Base-by-base conservation (phyloP, 2,329 filamentous ascomycete genomes). In the Aspergillus calidoustus region DNA sequence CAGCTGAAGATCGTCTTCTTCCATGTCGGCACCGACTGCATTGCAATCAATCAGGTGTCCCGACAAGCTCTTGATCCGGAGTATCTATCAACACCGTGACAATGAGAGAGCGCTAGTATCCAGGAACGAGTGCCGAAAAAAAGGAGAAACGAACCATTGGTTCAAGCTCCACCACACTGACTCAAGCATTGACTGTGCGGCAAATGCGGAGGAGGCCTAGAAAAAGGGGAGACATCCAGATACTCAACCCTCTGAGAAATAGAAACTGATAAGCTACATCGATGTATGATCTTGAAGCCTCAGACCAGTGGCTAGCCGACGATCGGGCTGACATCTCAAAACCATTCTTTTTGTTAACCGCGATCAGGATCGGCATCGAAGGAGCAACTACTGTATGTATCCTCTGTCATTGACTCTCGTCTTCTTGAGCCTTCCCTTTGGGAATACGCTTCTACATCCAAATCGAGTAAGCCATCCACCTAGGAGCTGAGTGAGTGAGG, bases 131-230 rank as follows among this genome's bases (percentile, higher is more conserved):
- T 38, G 43, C 23, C 47, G 46, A 23, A n/a, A 19, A 41, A 60
- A 55, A 50, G 50, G 44, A 41, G 44, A 49, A 54, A 53, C 38
- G 31, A 47, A 31, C 44, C 22, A 13, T 34, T 46, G 19, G 44
- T 53, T 47, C 30, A 11, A 15, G 22, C 30, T 46, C 53, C 48
- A 25, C 53, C 46, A 48, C 30, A 52, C 7, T 25, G 7, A 56
- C 52, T 41, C 25, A 30, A 47, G 41, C 52, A 53, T 57, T 48
- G 52, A 34, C 47, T n/a, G 28, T 52, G 52, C 59, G 59, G 52
- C 30, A 60, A 56, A 41, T 57, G 59, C 59, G 59, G 59, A 60
- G 52, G 47, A 53, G 28, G 19, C 59, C 31, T 28, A 48, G 54
- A 44, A 55, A 55, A 19, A 23, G 25, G 46, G 51, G n/a, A 50